Evolutionary conservation across 1,284 basidiomycete genomes (phyloP), one percentile per base, ranked within the genome.

Genomic region (Heterobasidion annosum): DNA sequence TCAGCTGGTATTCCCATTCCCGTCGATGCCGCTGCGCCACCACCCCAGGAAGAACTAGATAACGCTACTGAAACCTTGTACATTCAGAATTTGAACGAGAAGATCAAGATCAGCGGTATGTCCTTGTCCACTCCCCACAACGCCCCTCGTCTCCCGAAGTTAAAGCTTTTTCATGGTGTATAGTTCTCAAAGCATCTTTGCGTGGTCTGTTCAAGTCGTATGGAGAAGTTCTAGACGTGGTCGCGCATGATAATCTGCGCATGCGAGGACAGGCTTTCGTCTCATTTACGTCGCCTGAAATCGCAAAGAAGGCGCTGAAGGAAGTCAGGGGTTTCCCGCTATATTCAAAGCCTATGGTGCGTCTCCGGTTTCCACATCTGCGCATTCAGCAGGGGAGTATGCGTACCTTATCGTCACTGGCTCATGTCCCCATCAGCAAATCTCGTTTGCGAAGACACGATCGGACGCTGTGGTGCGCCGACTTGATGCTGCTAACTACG

Each of bases 221-320:
- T 65, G 92, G 93, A 16, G 87, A 90, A 56, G 87, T 99, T 6
- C 70, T 96, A 34, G 93, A 94, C 63, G 91, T 99, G 15, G 87
- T 93, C 8, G 93, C 95, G 6, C 96, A 99, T 70, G 72, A 77
- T 54, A 98, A 98, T 73, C 71, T 98, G 57, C 83, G 96, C 35
- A 99, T 99, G 97, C 81, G 97, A 44, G 96, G 96, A 10, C 96
- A 99, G 72, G 96, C 96, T 5, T 99, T 99, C 65, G 91, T 99
- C 16, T 93, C 91, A 34, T 97, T 99, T 68, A 79, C 79, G 57
- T 83, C 85, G 51, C 76, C 83, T 52, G 88, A 95, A 56, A 79
- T 82, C 53, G 96, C 96, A 34, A 79, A 81, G 64, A 91, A 88
- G 68, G 96, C 96, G 5, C 77, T 91, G 78, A 89, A 83, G 71